Evolutionary conservation across 163 green algal genomes (phyloP).

Genomic region (Picocystis sp.): DNA sequence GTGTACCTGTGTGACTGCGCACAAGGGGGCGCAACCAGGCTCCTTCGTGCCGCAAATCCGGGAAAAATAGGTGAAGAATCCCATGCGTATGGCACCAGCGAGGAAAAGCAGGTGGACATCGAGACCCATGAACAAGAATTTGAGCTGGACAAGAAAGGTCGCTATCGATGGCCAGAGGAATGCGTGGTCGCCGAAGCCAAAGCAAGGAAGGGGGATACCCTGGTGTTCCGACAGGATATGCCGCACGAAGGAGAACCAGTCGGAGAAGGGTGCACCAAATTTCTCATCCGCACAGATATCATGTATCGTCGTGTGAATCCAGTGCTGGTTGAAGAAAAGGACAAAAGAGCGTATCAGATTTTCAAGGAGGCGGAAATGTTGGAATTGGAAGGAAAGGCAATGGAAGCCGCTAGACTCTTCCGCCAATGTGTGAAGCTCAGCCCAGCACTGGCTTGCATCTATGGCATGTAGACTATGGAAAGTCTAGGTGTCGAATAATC

Average conservation of each 20-base stretch:
- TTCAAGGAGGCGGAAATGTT: slow-evolving; percentile 5
- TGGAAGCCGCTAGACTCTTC: slow-evolving; percentile 6
- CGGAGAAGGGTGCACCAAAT: slow-evolving; percentile 6
- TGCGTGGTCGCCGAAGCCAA: not conserved
- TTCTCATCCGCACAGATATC: slow-evolving; percentile 19
- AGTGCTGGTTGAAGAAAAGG: slow-evolving; percentile 7
- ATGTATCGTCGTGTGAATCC: slow-evolving; percentile 13
- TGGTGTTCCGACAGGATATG: slow-evolving; percentile 16
- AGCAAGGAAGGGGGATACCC: slow-evolving; percentile 1
- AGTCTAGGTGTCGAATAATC: too few species aligned
- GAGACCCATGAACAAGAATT: not conserved
- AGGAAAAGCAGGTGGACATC: not conserved
- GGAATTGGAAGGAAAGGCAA: slow-evolving; percentile 9
- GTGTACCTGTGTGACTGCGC: slow-evolving; percentile 17
- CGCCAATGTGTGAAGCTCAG: too few species aligned
- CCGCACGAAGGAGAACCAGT: slow-evolving; percentile 17
- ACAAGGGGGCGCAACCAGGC: slow-evolving; percentile 11
- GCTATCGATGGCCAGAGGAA: slow-evolving; percentile 12
- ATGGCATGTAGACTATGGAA: too few species aligned
- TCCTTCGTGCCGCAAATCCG: not conserved
- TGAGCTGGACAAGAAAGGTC: not conserved
- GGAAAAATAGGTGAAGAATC: too few species aligned
- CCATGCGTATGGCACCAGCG: too few species aligned
- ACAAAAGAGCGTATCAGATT: slow-evolving; percentile 11
- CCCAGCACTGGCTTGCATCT: too few species aligned